Base-by-base conservation (phyloP, 2,329 filamentous ascomycete species). In the Elsinoe perseae region DNA sequence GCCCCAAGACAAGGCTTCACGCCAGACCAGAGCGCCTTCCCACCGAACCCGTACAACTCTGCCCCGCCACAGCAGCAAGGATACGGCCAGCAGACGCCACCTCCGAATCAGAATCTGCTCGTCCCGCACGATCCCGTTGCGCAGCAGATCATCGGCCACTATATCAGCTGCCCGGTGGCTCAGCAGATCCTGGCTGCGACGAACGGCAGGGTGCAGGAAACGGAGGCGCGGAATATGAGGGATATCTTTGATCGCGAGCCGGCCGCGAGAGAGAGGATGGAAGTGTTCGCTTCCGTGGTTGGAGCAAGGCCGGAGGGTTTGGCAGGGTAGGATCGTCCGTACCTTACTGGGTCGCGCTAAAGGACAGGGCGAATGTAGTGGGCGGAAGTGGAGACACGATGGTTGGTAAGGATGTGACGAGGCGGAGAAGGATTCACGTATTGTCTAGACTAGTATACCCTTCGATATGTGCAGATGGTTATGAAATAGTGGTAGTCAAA, bases 181-280 rank as follows among this genome's bases (percentile, higher is more conserved):
- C 62, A 66, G 38, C 64, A 68, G 54, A 66, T 76, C 16, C 61
- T 77, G n/a, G 58, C 61, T 2, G 64, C 50, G 21, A 56, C 68
- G 8, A 66, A 68, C 14, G 64, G 69, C 5, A 61, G 64, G 6
- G 68, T 75, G 25, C 64, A 64, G 8, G 66, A 69, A 46, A 63
- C 80, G 14, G 87, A 95, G 66, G 85, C 93, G 80, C 77, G 80
- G 56, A 81, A 93, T 25, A 80, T 96, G 60, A 78, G 80, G 53
- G 77, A 80, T 36, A 84, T 92, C 12, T 77, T 89, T 21, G 78
- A 83, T 50, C 75, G 78, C 9, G 83, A 89, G 56, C 81, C 83
- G 0, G 78, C 77, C 20, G 81, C 87, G 0, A 77, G 82, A 20
- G 78, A 83, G 1, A 82, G 90, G 59, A 66, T 75, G 9, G 59